phyloP scores from a whole-genome alignment of 305 asterid species.

The Rubia balearica region DNA sequence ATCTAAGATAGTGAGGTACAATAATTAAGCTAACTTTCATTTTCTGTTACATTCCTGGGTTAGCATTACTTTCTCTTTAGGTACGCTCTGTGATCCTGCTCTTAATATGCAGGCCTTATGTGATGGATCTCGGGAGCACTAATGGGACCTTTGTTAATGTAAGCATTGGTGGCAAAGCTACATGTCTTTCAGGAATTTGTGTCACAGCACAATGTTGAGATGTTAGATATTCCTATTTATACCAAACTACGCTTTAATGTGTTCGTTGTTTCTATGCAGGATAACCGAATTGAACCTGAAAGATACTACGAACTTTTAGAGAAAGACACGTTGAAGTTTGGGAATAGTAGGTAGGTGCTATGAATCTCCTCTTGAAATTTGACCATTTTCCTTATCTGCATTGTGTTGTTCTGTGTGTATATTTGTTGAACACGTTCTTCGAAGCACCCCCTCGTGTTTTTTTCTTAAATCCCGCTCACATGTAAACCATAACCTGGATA shows the following conservation, averaged over 20 bases:
- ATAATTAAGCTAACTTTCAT: slow-evolving; percentile 10
- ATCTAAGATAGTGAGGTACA: slow-evolving; percentile 73
- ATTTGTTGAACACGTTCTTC: background rate
- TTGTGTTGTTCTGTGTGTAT: background rate
- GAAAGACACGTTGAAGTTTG: slow-evolving; percentile 85
- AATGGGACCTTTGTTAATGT: slow-evolving; percentile 85
- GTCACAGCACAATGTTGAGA: background rate
- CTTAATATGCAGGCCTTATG: slow-evolving; percentile 58
- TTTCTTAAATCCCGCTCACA: background rate
- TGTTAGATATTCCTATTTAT: background rate
- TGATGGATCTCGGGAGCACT: slow-evolving; percentile 98
- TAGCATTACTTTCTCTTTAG: background rate
- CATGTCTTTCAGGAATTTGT: background rate
- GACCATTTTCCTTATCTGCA: background rate
- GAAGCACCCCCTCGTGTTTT: background rate
- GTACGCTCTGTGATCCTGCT: background rate
- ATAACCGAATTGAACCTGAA: slow-evolving; percentile 61
- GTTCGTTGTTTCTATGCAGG: slow-evolving; percentile 33
- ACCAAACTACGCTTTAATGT: background rate
- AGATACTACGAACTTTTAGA: slow-evolving; percentile 80
- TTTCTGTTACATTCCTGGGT: slow-evolving; percentile 8
- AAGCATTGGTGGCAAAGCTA: slow-evolving; percentile 26
- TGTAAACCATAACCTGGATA: background rate
- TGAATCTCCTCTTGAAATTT: background rate
- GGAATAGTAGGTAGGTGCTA: slow-evolving; percentile 76